Conservation (phyloP, 2,329 filamentous ascomycete species). For the Lasiodiplodia citricola region DNA sequence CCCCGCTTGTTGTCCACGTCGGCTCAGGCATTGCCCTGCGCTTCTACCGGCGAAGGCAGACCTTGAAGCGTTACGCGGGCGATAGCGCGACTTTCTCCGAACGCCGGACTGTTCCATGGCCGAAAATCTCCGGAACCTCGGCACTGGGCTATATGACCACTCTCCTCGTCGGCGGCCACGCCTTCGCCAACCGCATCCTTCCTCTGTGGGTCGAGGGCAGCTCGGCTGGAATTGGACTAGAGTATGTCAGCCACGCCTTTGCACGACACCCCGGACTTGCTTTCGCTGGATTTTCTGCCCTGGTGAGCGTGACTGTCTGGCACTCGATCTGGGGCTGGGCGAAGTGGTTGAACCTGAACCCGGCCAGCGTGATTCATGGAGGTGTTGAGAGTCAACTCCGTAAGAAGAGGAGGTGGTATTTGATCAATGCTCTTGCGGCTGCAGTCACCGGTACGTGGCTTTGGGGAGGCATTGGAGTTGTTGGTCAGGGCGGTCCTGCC, state of each 20-base stretch:
- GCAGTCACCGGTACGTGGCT: slow-evolving; percentile 74
- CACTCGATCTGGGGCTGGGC: slow-evolving; percentile 87
- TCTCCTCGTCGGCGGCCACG: slow-evolving; percentile 71
- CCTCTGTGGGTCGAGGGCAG: slow-evolving; percentile 81
- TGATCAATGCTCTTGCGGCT: slow-evolving; percentile 69
- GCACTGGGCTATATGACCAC: slow-evolving; percentile 73
- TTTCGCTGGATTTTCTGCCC: slow-evolving; percentile 70
- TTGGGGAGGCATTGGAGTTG: slow-evolving; percentile 77
- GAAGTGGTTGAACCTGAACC: slow-evolving; percentile 75
- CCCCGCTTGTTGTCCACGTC: slow-evolving; percentile 78
- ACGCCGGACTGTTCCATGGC: slow-evolving; percentile 66
- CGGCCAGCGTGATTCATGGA: slow-evolving; percentile 58
- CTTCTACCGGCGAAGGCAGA: slow-evolving; percentile 73
- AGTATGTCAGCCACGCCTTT: slow-evolving; percentile 86
- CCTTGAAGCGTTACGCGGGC: slow-evolving; percentile 76
- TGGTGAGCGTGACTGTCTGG: slow-evolving; percentile 71
- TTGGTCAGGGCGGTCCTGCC: slow-evolving; percentile 72
- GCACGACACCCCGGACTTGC: slow-evolving; percentile 70
- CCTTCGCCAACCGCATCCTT: slow-evolving; percentile 75
- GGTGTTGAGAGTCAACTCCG: slow-evolving; percentile 56
- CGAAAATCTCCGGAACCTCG: slow-evolving; percentile 71
- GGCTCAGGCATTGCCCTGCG: slow-evolving; percentile 78
- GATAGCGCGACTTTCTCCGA: slow-evolving; percentile 57
- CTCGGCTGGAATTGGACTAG: slow-evolving; percentile 82
- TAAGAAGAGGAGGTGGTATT: slow-evolving; percentile 71